phyloP scores from a whole-genome alignment of 306 rosid species.

The Begonia loranthoides region DNA sequence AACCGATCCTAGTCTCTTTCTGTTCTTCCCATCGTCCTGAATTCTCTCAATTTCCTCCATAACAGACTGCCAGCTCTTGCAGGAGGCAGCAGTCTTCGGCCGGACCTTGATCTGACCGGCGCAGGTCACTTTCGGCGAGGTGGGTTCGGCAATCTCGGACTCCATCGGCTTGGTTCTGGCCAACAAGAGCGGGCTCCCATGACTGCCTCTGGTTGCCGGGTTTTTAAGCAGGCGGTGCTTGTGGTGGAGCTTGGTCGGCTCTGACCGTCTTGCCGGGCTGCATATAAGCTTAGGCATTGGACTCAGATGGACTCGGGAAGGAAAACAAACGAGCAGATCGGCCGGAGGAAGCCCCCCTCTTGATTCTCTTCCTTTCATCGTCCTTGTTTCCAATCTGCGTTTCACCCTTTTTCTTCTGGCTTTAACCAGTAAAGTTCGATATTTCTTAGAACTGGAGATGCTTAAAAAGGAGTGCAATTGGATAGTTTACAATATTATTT shows the following conservation, averaged over 20 bases:
- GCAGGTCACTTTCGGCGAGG: conserved; percentile 91
- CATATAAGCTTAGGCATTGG: conserved; percentile 78
- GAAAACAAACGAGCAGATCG: conserved; percentile 82
- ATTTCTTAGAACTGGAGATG: not conserved
- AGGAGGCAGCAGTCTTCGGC: conserved; percentile 30
- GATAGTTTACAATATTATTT: no score
- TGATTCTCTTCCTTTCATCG: conserved; percentile 44
- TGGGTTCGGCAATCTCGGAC: conserved; percentile 56
- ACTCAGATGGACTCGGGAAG: conserved; percentile 52
- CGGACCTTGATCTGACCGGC: conserved; percentile 91
- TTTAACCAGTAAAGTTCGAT: not conserved
- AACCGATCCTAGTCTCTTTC: conserved; percentile 46
- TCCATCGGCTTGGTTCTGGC: conserved; percentile 48
- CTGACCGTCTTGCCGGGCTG: conserved; percentile 62
- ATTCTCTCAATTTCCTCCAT: conserved; percentile 92
- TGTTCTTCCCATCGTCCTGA: conserved; percentile 31
- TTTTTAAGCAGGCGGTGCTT: conserved; percentile 22
- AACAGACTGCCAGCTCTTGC: conserved; percentile 81
- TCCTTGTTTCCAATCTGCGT: not conserved
- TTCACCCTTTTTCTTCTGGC: not conserved
- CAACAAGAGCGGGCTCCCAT: conserved; percentile 62
- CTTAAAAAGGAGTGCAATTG: conserved; percentile 24
- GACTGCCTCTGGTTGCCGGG: conserved; percentile 23
- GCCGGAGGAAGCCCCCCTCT: conserved; percentile 42
- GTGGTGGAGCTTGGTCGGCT: conserved; percentile 36